Evolutionary conservation across 2,329 filamentous ascomycete species (phyloP), one percentile per base, ranked within the genome.

Genomic region (Botrytis paeoniae): DNA sequence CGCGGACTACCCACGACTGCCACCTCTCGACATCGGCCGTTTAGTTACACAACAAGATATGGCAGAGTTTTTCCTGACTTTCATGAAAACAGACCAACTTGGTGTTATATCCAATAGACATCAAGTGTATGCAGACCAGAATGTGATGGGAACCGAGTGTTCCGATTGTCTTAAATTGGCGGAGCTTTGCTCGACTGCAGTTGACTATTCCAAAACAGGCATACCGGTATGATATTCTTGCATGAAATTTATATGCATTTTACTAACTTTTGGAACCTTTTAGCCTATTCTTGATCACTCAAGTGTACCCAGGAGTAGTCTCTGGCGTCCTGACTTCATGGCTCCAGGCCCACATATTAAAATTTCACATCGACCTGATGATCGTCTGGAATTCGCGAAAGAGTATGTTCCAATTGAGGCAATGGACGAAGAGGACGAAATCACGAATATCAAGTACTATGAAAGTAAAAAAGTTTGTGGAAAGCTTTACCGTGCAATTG

Each of bases 191-290:
- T 94, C 92, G 0, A 89, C 86, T 0, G 92, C 91, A 0, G 92
- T 94, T 0, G 92, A 94, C 80, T 94, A 92, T 77, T 92, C 91
- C 4, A 93, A 94, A 81, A 92, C 91, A 0, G 93, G 93, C 0
- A 88, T 91, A 39, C 81, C 86, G 0, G 89, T 89, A 9, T 66
- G 39, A 6, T 39, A 35, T 54, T 39, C 57, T 72, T 48, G 63
- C 35, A 35, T 35, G 32, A 35, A 3, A 35, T 35, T 35, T 4
- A 35, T 22, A 22, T 25, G 6, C 1, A n/a, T 6, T 39, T 20
- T 18, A 32, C 32, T 39, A 7, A 54, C 9, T n/a, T 25, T 8
- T 14, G 37, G 14, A 39, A 5, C 1, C 25, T 43, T 69, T 59
- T 45, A 81, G 79, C 78, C 79, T 20, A 73, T 79, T 64, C 77